Conservation (phyloP, 345 rosid genomes). For the Gynandropsis gynandra region DNA sequence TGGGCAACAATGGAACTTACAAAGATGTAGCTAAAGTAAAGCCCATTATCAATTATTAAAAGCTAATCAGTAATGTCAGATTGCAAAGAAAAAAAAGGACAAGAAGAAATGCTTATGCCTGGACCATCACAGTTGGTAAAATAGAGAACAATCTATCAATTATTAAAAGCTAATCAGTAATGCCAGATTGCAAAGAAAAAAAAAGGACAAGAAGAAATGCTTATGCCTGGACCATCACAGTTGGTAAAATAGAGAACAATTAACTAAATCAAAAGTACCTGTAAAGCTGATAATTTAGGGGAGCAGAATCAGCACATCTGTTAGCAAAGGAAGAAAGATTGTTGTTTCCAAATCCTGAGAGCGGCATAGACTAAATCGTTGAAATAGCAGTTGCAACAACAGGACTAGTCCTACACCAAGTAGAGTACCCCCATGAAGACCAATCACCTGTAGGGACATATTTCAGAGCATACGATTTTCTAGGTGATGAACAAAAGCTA, state of each 20-base stretch:
- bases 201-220: conserved; percentile 6
- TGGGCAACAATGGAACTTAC: conserved; percentile 1
- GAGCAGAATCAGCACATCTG: conserved; percentile 68
- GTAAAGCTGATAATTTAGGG: conserved; percentile 87
- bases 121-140: not conserved
- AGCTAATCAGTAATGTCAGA: conserved; percentile 10
- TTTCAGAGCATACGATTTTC: conserved; percentile 9
- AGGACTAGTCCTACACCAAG: conserved; percentile 88
- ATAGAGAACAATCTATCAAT: conserved; percentile 5
- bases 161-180: conserved; percentile 1
- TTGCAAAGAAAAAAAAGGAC: conserved; percentile 1
- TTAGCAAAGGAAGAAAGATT: conserved; percentile 74
- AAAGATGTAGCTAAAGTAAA: no score
- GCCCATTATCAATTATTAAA: conserved; percentile 3
- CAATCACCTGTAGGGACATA: conserved; percentile 49
- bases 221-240: conserved; percentile 3
- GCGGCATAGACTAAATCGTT: conserved; percentile 91
- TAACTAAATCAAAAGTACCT: conserved; percentile 45
- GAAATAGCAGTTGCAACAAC: conserved; percentile 89
- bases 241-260: conserved; percentile 1
- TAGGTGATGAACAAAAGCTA: conserved; percentile 20
- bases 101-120: conserved; percentile 6
- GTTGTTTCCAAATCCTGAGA: conserved; percentile 91
- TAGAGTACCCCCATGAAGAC: conserved; percentile 97
- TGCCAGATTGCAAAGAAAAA: conserved; percentile 8